A percentile compares a stretch with the other conserved stretches of the same genome.
phyloP scores from a whole-genome alignment of 1,284 basidiomycete species.

The Ceratobasidium sp. region DNA sequence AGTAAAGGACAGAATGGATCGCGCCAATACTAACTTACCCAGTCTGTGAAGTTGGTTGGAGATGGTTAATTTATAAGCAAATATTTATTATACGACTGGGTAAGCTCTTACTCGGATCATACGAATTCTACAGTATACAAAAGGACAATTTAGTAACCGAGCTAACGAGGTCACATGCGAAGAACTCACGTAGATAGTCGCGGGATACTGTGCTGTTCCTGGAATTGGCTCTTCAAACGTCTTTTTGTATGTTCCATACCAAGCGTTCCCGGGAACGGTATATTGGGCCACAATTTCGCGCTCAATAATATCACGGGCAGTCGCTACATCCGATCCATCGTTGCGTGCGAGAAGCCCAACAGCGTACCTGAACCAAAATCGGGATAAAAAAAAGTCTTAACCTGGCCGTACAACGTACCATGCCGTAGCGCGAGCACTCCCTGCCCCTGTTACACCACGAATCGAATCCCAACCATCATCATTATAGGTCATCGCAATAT shows the following conservation, averaged over 20 bases:
- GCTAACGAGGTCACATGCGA: too few species aligned
- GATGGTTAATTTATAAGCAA: neutral
- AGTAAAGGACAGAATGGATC: neutral
- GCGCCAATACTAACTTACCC: constrained; percentile 13
- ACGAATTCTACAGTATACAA: constrained; percentile 1
- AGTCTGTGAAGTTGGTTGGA: neutral
- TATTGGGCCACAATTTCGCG: constrained; percentile 26
- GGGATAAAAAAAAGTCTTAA: neutral
- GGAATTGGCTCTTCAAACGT: constrained; percentile 30
- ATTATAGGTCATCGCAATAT: constrained; percentile 30
- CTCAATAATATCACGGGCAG: constrained; percentile 15
- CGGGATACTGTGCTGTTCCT: constrained; percentile 25
- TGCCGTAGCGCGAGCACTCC: constrained; percentile 24
- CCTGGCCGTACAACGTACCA: constrained; percentile 2
- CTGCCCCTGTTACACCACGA: constrained; percentile 13
- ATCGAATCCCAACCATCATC: constrained; percentile 29
- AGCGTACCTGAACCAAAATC: constrained; percentile 12
- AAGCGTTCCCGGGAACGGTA: constrained; percentile 20
- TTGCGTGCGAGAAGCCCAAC: constrained; percentile 25
- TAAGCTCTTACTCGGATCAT: constrained; percentile 15
- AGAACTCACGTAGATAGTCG: constrained; percentile 26
- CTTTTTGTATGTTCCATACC: constrained; percentile 31
- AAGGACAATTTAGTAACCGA: neutral
- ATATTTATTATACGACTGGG: neutral
- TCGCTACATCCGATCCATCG: constrained; percentile 8